phyloP scores from a whole-genome alignment of 2,329 filamentous ascomycete species.

The Bisporella sp. region DNA sequence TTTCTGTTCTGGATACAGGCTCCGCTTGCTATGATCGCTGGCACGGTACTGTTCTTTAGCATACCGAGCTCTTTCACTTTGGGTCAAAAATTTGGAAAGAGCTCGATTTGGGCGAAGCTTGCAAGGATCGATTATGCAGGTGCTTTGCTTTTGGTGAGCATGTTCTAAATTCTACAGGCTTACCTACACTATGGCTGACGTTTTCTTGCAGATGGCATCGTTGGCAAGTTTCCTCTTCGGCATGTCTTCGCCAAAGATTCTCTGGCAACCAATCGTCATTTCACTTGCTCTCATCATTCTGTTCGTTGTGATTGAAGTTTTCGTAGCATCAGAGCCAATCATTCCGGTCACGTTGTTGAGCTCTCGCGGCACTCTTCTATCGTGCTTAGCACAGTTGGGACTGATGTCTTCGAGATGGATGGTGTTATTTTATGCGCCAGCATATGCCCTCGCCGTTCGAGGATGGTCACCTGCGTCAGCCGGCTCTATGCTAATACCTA shows the following conservation, averaged over 20 bases:
- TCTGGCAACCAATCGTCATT: constrained; percentile 50
- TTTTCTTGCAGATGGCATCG: constrained; percentile 42
- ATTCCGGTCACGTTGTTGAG: constrained; percentile 65
- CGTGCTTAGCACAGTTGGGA: constrained; percentile 66
- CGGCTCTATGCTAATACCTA: constrained; percentile 72
- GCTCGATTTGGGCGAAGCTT: constrained; percentile 46
- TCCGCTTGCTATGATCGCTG: constrained; percentile 55
- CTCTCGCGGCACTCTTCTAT: constrained; percentile 63
- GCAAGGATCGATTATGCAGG: constrained; percentile 69
- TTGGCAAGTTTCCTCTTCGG: constrained; percentile 68
- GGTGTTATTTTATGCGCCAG: constrained; percentile 73
- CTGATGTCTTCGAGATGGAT: constrained; percentile 79
- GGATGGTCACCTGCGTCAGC: constrained; percentile 62
- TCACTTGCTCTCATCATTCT: constrained; percentile 44
- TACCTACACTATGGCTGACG: constrained; percentile 10
- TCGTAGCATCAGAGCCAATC: constrained; percentile 60
- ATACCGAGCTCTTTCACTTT: constrained; percentile 46
- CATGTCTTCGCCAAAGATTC: constrained; percentile 57
- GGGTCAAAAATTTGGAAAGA: constrained; percentile 28
- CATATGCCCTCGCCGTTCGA: constrained; percentile 71
- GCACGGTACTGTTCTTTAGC: constrained; percentile 54
- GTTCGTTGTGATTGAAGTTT: constrained; percentile 58
- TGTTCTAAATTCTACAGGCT: not conserved
- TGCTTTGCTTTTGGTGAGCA: constrained; percentile 53
- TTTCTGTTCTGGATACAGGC: constrained; percentile 67